Evolutionary conservation across 352 stramenopile genomes (phyloP).

Genomic region (Albugo candida): DNA sequence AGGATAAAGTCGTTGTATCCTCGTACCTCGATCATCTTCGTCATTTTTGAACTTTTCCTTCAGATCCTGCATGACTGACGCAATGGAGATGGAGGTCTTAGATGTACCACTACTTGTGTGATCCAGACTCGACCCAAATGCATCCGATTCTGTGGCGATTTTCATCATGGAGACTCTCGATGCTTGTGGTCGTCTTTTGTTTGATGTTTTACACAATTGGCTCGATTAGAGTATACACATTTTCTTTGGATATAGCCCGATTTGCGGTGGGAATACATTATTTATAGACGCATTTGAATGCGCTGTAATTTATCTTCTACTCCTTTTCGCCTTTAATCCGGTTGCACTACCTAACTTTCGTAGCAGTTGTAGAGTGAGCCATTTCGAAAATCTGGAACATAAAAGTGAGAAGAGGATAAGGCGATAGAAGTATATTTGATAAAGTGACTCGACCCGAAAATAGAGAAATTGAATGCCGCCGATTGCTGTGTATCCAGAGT

Average conservation of each 20-base stretch:
- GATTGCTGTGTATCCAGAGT: slow-evolving; percentile 19
- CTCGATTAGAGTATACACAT: no score
- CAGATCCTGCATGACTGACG: slow-evolving; percentile 86
- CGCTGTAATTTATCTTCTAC: background rate
- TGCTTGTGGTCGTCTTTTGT: no score
- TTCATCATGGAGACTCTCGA: no score
- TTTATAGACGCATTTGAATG: no score
- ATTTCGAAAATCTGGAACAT: slow-evolving; percentile 38
- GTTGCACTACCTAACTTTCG: slow-evolving; percentile 28
- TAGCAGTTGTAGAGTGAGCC: slow-evolving; percentile 66
- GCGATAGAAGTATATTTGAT: background rate
- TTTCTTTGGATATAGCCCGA: no score
- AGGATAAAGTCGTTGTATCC: background rate
- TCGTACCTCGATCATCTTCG: slow-evolving; percentile 82
- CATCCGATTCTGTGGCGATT: no score
- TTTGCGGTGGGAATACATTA: no score
- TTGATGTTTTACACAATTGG: no score
- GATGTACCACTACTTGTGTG: no score
- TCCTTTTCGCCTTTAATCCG: background rate
- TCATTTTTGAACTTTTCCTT: slow-evolving; percentile 99
- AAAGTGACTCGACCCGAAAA: background rate
- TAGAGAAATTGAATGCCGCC: slow-evolving; percentile 51
- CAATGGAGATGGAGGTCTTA: slow-evolving; percentile 24
- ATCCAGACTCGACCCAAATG: no score
- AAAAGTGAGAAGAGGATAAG: background rate